Base-by-base conservation (phyloP, 1,139 yeast species). In the Kodamaea sp. region DNA sequence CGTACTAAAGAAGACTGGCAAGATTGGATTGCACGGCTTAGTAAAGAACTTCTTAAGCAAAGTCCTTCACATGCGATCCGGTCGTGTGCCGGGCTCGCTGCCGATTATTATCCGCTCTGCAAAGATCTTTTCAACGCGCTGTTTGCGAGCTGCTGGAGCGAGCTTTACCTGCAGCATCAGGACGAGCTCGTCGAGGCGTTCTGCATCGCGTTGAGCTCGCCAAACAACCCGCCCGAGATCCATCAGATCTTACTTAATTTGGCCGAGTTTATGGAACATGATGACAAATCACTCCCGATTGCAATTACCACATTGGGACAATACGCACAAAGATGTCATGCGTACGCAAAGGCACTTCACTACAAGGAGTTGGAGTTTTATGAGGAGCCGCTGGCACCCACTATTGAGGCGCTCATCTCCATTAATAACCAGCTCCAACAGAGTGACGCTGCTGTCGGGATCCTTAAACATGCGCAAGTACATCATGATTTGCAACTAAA, bases 191-290 rank as follows among this genome's bases (percentile, higher is more conserved):
- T 90, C 1, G 85, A 84, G 50, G 78, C 96, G 1, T 73, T 94
- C 35, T 89, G 95, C 55, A 74, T 82, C 38, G 98, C 97, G 0
- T 70, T 92, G 45, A 84, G 90, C 1, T 84, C 96, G 0, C 87
- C 95, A 1, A 87, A 90, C 49, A 88, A 88, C 50, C 96, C 97
- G 1, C 97, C 98, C 0, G 99, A 94, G 53, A 90, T 92, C 33
- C 84, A 90, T 50, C 98, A 92, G 57, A 84, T 89, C 1, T 69
- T 94, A 38, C 69, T 94, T 49, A 90, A 90, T 49, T 68, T 94
- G 40, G 96, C 96, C 0, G 99, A 94, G 56, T 94, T 85, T 54
- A 85, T 92, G 95, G 99, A 94, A 55, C 97, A 92, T 54, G 97
- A 90, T 60, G 97, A 89, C 52, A 90, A 89, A 54, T 84, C 96